Conservation (phyloP, 257 asterid genomes). For the Solanum bukasovii region DNA sequence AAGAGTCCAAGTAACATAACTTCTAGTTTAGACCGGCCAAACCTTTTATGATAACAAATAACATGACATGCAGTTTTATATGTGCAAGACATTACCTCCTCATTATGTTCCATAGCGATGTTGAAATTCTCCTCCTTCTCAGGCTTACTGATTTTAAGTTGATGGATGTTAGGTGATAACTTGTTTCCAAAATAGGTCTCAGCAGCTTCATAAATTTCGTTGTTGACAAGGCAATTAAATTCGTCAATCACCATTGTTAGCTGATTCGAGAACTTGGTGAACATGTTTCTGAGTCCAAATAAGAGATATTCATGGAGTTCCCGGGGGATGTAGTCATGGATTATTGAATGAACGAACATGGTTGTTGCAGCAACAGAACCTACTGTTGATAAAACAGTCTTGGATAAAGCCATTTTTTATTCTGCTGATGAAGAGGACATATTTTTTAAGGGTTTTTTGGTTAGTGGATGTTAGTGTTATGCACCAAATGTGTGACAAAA, state of each 20-base stretch:
- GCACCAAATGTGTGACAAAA: neutral
- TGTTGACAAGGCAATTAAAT: neutral
- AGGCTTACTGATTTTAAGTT: too few species aligned
- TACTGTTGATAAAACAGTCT: constrained; percentile 6
- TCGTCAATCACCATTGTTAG: constrained; percentile 1
- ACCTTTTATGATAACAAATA: too few species aligned
- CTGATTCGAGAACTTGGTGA: neutral
- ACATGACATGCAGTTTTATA: too few species aligned
- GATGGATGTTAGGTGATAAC: too few species aligned
- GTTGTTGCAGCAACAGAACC: constrained; percentile 2
- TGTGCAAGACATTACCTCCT: too few species aligned
- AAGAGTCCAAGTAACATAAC: neutral
- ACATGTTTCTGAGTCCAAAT: neutral
- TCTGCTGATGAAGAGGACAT: constrained; percentile 7
- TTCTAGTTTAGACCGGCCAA: neutral
- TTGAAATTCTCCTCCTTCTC: too few species aligned
- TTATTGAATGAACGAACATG: constrained; percentile 1
- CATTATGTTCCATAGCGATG: too few species aligned
- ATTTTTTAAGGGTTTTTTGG: neutral
- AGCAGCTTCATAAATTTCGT: constrained; percentile 7
- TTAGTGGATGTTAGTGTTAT: neutral
- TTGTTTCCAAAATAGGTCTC: too few species aligned
- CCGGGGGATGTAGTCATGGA: constrained; percentile 6
- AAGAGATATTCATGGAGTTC: neutral
- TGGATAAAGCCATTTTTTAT: neutral